Conservation (phyloP, 176 grass and related monocot genomes). For the Bonia amplexicaulis region DNA sequence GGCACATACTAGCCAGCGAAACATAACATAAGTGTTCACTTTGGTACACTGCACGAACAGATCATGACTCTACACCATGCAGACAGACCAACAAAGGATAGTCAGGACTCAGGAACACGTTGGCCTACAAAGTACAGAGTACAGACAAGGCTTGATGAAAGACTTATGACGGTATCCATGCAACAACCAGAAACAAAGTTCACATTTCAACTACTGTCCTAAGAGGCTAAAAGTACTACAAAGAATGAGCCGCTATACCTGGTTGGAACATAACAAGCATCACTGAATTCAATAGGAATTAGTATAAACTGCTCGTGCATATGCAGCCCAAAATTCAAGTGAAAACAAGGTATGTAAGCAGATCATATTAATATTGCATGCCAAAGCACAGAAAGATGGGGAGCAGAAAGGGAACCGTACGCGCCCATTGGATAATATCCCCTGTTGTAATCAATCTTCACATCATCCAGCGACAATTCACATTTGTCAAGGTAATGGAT, state of each 20-base stretch:
- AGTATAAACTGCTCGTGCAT: not conserved
- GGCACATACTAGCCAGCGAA: not conserved
- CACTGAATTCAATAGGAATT: not conserved
- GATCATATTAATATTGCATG: not conserved
- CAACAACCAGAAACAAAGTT: slow-evolving; percentile 11
- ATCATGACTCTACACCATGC: not conserved
- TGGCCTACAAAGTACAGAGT: slow-evolving; percentile 9
- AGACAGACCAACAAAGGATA: slow-evolving; percentile 1
- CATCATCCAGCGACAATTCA: slow-evolving; percentile 61
- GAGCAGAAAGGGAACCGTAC: slow-evolving; percentile 48
- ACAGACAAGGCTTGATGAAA: slow-evolving; percentile 6
- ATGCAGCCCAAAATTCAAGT: slow-evolving; percentile 5
- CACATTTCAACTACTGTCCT: not conserved
- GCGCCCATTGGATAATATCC: slow-evolving; percentile 42
- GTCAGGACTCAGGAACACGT: not conserved
- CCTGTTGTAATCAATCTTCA: slow-evolving; percentile 84
- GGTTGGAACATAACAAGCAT: not conserved
- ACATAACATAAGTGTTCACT: not conserved
- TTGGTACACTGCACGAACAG: not conserved
- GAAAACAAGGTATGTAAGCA: slow-evolving; percentile 1
- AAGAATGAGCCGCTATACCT: not conserved
- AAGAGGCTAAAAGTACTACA: not conserved
- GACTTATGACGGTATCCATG: slow-evolving; percentile 1
- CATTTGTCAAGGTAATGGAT: slow-evolving; percentile 69
- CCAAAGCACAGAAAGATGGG: not conserved